phyloP scores from a whole-genome alignment of 306 rosid species.

The Cucurbita moschata region DNA sequence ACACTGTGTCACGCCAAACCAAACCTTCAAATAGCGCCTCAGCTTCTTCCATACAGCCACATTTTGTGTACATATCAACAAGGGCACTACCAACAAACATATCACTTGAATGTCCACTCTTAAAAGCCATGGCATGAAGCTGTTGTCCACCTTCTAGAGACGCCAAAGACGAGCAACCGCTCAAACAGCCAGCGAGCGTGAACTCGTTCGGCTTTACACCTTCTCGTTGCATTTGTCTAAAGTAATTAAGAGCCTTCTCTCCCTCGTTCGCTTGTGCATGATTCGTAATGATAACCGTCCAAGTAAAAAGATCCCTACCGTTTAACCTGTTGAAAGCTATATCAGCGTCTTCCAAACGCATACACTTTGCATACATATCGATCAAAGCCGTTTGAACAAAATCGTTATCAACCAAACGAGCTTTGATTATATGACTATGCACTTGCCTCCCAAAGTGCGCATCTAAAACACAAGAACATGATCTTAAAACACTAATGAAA shows the following conservation, averaged over 20 bases:
- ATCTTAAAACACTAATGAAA: constrained; percentile 18
- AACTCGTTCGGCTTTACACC: constrained; percentile 26
- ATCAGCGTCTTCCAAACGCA: constrained; percentile 15
- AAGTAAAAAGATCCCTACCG: constrained; percentile 18
- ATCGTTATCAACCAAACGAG: constrained; percentile 4
- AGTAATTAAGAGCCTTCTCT: constrained; percentile 14
- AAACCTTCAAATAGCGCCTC: constrained; percentile 8
- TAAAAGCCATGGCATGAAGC: constrained; percentile 20
- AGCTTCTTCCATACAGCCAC: constrained; percentile 25
- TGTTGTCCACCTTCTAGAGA: constrained; percentile 19
- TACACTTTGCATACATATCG: constrained; percentile 20
- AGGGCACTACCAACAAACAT: constrained; percentile 19
- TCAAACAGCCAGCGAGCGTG: constrained; percentile 20
- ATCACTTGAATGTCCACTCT: constrained; percentile 17
- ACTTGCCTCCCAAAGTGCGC: constrained; percentile 21
- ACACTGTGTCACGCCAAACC: constrained; percentile 11
- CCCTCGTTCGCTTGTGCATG: constrained; percentile 9
- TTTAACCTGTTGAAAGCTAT: constrained; percentile 15
- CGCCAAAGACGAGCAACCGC: constrained; percentile 20
- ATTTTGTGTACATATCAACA: constrained; percentile 25
- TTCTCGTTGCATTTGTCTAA: constrained; percentile 20
- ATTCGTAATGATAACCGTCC: constrained; percentile 23
- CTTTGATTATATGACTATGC: constrained; percentile 19
- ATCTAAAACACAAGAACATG: constrained; percentile 17
- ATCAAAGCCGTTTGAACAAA: constrained; percentile 23